A percentile compares a stretch with the other conserved stretches of the same genome.
Conservation (phyloP, 768 basidiomycete genomes). For the Podaxis mareebaensis region DNA sequence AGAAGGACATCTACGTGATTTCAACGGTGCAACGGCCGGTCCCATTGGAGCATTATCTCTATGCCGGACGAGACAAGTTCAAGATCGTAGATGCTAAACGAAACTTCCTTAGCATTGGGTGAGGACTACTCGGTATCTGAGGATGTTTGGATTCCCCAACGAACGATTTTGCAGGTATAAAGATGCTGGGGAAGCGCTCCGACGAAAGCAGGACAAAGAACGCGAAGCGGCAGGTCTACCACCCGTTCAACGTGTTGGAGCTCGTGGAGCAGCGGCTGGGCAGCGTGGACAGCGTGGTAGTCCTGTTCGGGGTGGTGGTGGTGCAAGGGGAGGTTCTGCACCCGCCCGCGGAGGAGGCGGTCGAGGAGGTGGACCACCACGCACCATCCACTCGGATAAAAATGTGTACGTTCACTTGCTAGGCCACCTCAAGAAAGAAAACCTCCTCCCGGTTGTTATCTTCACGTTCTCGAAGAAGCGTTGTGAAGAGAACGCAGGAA, state of each 20-base stretch:
- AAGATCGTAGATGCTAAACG: constrained; percentile 89
- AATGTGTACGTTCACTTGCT: constrained; percentile 94
- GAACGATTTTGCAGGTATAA: constrained; percentile 62
- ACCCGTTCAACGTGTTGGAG: constrained; percentile 83
- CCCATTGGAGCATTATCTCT: constrained; percentile 94
- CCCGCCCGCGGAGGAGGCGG: constrained; percentile 41
- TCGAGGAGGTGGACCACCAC: constrained; percentile 43
- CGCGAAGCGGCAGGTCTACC: constrained; percentile 92
- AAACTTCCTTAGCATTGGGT: constrained; percentile 75
- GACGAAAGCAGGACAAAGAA: constrained; percentile 97
- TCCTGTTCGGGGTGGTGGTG: constrained; percentile 38
- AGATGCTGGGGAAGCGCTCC: constrained; percentile 83
- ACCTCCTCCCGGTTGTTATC: constrained; percentile 89
- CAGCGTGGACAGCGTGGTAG: constrained; percentile 42
- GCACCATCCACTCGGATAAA: constrained; percentile 77
- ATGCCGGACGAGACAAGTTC: constrained; percentile 89
- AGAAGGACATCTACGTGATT: constrained; percentile 99
- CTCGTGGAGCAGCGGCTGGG: constrained; percentile 64
- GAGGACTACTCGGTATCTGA: constrained; percentile 31
- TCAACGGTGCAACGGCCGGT: constrained; percentile 96
- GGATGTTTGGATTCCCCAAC: constrained; percentile 3
- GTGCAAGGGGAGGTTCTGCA: constrained; percentile 28
- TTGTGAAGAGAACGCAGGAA: constrained; percentile 95
- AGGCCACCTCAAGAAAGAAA: constrained; percentile 80
- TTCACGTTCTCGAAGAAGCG: constrained; percentile 97